Percentiles rank a stretch among this genome's conserved stretches.
These are phyloP conservation scores for Aspergillus hortae DNA, from an alignment of 2,329 filamentous ascomycete species.

Conservation along the genomic window DNA sequence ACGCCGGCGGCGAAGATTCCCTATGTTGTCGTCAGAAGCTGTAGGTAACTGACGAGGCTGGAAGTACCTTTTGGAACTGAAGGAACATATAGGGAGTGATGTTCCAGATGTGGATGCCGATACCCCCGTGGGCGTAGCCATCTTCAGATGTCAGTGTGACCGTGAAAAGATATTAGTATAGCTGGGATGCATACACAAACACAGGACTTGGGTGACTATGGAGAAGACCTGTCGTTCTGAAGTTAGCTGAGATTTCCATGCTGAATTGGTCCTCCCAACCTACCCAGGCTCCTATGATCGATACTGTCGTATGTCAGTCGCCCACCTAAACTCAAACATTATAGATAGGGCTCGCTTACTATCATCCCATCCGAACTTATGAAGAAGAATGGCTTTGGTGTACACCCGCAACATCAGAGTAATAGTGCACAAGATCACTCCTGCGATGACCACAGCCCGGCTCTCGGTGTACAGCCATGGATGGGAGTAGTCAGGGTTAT, in stretches of 20 bases:
- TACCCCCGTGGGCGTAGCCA: constrained; percentile 15
- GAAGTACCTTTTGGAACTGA: constrained; percentile 16
- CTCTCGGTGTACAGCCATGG: constrained; percentile 11
- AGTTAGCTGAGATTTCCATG: not conserved
- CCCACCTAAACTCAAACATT: not conserved
- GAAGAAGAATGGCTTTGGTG: constrained; percentile 11
- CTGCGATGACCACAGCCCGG: constrained; percentile 6
- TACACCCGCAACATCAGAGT: constrained; percentile 15
- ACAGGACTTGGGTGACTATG: not conserved
- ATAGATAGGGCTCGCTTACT: constrained; percentile 5
- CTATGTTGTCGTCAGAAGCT: constrained; percentile 2
- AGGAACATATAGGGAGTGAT: constrained; percentile 14
- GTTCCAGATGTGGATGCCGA: constrained; percentile 21
- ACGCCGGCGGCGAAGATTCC: constrained; percentile 15
- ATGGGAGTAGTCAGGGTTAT: constrained; percentile 11
- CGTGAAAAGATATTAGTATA: not conserved
- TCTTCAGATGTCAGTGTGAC: constrained; percentile 14
- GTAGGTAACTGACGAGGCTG: not conserved
- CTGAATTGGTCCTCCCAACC: not conserved
- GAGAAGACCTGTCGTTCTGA: constrained; percentile 13
- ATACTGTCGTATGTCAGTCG: constrained; percentile 14
- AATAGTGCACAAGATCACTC: constrained; percentile 7
- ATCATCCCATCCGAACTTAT: constrained; percentile 21
- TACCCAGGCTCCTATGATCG: constrained; percentile 21
- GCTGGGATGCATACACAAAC: not conserved